phyloP scores from a whole-genome alignment of 768 basidiomycete genomes.

The Coprinopsis sp. region DNA sequence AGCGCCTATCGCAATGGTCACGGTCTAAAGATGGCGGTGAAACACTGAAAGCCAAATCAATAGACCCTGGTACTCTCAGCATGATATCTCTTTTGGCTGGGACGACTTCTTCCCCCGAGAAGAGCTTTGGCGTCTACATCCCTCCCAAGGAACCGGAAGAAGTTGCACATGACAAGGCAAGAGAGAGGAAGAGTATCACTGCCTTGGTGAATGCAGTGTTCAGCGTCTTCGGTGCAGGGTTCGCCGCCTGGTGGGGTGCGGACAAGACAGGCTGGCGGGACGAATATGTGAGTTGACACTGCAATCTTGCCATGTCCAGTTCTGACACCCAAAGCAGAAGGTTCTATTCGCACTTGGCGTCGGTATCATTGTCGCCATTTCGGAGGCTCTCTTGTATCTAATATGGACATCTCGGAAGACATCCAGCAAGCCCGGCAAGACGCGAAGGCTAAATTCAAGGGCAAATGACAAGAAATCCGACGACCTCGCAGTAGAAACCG shows the following conservation, averaged over 20 bases:
- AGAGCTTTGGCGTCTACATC: slow-evolving; percentile 53
- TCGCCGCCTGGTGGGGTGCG: slow-evolving; percentile 72
- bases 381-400: slow-evolving; percentile 66
- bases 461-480: slow-evolving; percentile 37
- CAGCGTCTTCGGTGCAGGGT: slow-evolving; percentile 61
- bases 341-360: slow-evolving; percentile 58
- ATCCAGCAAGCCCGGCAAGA: slow-evolving; percentile 7
- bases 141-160: slow-evolving; percentile 45
- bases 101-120: slow-evolving; percentile 71
- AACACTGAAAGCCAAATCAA: slow-evolving; percentile 32
- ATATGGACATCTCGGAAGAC: slow-evolving; percentile 61
- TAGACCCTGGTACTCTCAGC: slow-evolving; percentile 53
- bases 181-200: slow-evolving; percentile 64
- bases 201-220: slow-evolving; percentile 67
- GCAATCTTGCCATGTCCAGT: neutral
- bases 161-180: slow-evolving; percentile 38
- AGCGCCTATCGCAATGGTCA: slow-evolving; percentile 63
- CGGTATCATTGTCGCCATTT: slow-evolving; percentile 61
- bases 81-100: slow-evolving; percentile 79
- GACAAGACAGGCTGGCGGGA: slow-evolving; percentile 56
- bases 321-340: slow-evolving; percentile 32
- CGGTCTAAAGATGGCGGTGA: slow-evolving; percentile 45
- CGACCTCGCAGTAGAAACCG: slow-evolving; percentile 14
- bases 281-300: slow-evolving; percentile 61
- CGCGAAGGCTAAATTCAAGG: slow-evolving; percentile 18